Percentiles rank a stretch among this genome's conserved stretches.
Conservation (phyloP, 2,329 filamentous ascomycete genomes). For the Truncatella angustata region DNA sequence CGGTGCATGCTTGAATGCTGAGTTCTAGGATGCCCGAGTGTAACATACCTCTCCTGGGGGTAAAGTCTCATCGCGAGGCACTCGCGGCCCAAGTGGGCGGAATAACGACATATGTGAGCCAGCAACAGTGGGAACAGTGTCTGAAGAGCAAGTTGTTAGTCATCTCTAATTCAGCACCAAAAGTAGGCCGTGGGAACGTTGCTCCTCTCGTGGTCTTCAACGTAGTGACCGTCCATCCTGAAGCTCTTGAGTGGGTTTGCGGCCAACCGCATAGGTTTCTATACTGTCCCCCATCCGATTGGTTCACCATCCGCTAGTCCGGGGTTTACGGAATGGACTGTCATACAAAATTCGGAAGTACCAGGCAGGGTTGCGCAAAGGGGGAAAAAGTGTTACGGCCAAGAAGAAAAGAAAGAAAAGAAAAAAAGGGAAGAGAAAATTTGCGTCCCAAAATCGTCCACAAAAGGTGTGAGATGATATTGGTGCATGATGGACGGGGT, state of each 20-base stretch:
- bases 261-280: not conserved
- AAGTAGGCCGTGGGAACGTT: too few relatives aligned
- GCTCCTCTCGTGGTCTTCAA: too few relatives aligned
- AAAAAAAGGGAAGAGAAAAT: too few relatives aligned
- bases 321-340: too few relatives aligned
- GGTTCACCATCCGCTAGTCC: too few relatives aligned
- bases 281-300: too few relatives aligned
- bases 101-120: constrained; percentile 97
- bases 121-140: constrained; percentile 77
- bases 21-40: not conserved
- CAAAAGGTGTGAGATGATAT: not conserved
- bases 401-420: too few relatives aligned
- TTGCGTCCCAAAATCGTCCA: too few relatives aligned
- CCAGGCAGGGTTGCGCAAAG: too few relatives aligned
- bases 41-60: constrained; percentile 41
- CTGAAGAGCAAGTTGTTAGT: constrained; percentile 41
- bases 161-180: constrained; percentile 12
- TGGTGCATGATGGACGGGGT: not conserved
- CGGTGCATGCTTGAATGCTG: too few relatives aligned
- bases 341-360: too few relatives aligned
- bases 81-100: constrained; percentile 72
- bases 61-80: constrained; percentile 52
- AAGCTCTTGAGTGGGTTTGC: not conserved
- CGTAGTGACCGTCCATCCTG: not conserved
- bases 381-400: too few relatives aligned